Base-by-base conservation (phyloP, 1,284 basidiomycete genomes). In the Singerocomus inundabilis region DNA sequence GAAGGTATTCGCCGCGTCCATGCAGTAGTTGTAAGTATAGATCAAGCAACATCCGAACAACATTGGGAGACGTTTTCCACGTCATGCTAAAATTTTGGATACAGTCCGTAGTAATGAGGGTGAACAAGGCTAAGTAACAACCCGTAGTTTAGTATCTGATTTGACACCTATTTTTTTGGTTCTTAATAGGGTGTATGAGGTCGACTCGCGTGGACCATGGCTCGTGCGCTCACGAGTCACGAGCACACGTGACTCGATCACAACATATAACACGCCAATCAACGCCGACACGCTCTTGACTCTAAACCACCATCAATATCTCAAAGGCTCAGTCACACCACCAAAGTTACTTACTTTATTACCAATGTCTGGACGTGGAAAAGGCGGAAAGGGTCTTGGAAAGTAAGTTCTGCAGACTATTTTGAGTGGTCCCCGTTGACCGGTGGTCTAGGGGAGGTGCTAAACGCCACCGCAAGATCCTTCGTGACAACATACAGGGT, bases 401-500 rank as follows among this genome's bases (percentile, higher is more conserved):
- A 61, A 61, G 62, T 66, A 34, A 9, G 61, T 33, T 7, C 33
- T 26, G 1, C 5, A 2, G 1, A 24, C n/a, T 16, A 15, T 7
- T 16, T 37, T 80, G 61, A 79, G 77, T 21, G 6, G 18, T 11
- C 10, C 16, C 8, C 3, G 15, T 29, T 56, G 33, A 63, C 47
- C 58, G 82, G 87, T 73, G 85, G 90, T 44, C 78, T 57, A 87
- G 85, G 76, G 85, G 84, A 59, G 84, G 82, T 65, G 85, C 84
- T 56, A 86, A 87, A 72, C 79, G 83, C 67, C 84, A 85, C 75
- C 78, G 83, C 63, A 84, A 84, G 74, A 81, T 85, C 54, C 72
- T 85, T 51, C 80, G 83, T 64, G 85, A 88, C 74, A 88, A 88
- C 74, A 88, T 87, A 65, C 85, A 86, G 71, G 75, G 76, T 77